Base-by-base conservation (phyloP, 495 filamentous ascomycete genomes). In the Lepidopterella palustris region DNA sequence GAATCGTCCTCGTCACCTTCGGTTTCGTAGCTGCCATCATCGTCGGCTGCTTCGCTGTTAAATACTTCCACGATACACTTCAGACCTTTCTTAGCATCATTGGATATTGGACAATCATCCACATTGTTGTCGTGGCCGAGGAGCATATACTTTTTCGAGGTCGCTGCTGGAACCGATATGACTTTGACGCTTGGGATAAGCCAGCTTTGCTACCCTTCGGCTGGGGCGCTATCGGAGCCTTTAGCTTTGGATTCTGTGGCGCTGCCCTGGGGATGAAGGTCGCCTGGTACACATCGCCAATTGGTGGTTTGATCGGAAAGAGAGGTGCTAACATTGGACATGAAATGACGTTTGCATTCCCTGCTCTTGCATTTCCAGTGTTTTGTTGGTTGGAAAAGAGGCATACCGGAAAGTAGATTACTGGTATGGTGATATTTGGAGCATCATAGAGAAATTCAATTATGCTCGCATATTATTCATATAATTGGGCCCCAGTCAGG, bases 1-100 rank as follows among this genome's bases (percentile, higher is more conserved):
- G 71, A 10, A 58, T 73, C 21, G 32, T 53, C 0, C 59, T 65
- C 18, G 62, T 65, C 2, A 65, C 62, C 5, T 61, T 65, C 53
- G 62, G 62, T 26, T 65, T 57, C 62, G 31, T 65, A 1, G 51
- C 53, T 26, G 62, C 62, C 3, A 60, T 65, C n/a, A 57, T 48
- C 10, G 62, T 65, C 13, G 62, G 62, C 20, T 61, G 58, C 58
- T 61, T 62, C 51, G 61, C 56, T 18, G 48, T 56, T 20, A 48
- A 50, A 18, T 60, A 63, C 53, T 65, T 65, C 45, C n/a, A 45
- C 5, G 53, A 65, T 45, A 65, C 62, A 9, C 53, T 65, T 13
- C 57, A 65, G 27, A 65, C 62, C 11, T 65, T 65, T 52, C 53
- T 65, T 10, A 40, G 26, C 27, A 61, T 65, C 23, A 65, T 65